Evolutionary conservation across 2,329 filamentous ascomycete genomes (phyloP).

Genomic region (Aspergillus hortae): DNA sequence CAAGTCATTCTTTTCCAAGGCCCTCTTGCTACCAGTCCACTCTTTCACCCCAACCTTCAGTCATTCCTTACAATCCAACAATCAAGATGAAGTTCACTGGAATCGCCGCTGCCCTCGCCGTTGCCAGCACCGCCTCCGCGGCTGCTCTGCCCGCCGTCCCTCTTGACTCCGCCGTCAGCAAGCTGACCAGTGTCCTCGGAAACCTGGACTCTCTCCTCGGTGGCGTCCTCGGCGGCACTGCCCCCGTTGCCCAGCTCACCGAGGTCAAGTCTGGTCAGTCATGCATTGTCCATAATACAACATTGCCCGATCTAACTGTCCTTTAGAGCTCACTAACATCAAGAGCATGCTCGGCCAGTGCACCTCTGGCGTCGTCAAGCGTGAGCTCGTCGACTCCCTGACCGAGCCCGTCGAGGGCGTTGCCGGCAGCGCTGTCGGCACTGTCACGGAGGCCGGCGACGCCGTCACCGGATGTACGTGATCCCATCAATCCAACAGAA

Average conservation of each 20-base stretch:
- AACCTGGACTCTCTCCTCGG: conserved; percentile 16
- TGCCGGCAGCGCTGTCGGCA: conserved; percentile 5
- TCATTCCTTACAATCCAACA: conserved; percentile 22
- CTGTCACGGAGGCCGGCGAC: conserved; percentile 11
- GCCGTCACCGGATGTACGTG: conserved; percentile 18
- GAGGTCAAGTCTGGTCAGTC: conserved; percentile 1
- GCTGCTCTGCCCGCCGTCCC: conserved; percentile 23
- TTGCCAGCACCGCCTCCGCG: conserved; percentile 27
- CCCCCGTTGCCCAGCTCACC: conserved; percentile 9
- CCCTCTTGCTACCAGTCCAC: conserved; percentile 6
- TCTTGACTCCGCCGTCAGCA: conserved; percentile 10
- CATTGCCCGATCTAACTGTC: not conserved
- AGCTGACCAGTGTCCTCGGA: conserved; percentile 13
- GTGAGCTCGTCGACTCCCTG: conserved; percentile 5
- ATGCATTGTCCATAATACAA: too few species aligned
- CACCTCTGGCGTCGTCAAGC: conserved; percentile 4
- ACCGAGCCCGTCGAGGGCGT: not conserved
- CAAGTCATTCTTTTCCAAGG: conserved; percentile 20
- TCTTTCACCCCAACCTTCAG: conserved; percentile 11
- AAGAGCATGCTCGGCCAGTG: conserved; percentile 13
- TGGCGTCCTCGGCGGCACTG: conserved; percentile 7
- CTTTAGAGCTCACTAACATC: conserved; percentile 11
- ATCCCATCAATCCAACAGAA: not conserved
- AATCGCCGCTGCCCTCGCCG: conserved; percentile 28
- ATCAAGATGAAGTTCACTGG: conserved; percentile 37